Evolutionary conservation across 2,329 filamentous ascomycete genomes (phyloP), one percentile per base, ranked within the genome.

Genomic region (Phialophora chinensis): DNA sequence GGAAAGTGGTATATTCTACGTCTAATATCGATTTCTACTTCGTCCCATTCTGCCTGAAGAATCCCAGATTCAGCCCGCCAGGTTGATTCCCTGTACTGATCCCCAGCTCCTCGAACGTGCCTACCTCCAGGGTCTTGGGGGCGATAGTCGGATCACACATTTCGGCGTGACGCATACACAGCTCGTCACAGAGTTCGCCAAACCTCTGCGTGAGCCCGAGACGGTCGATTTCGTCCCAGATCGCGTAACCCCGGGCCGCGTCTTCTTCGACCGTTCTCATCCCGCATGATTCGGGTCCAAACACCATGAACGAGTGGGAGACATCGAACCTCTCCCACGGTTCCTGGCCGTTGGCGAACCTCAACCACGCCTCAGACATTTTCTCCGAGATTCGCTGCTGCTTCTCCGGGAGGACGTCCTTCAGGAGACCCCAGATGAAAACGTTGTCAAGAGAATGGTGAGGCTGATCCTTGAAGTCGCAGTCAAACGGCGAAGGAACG

Each of bases 41-140:
- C 14, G 14, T 42, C 38, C 6, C 38, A 42, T 5, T 42, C 38
- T n/a, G 38, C 38, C 38, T 17, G 38, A 42, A 42, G 38, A 42
- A 42, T 14, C 38, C 38, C 38, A 42, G 38, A 73, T 79, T 2
- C 68, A 67, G 11, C 63, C 79, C 12, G 74, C 78, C 66, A 74
- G 69, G 17, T 52, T 77, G 53, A 63, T 72, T 50, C n/a, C 58
- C 58, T 1, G 58, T 60, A 50, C 58, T 49, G 25, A 60, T 60
- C 14, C 58, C 58, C 38, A 60, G 38, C 27, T 38, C 44, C 38
- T 49, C 58, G 47, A 60, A 60, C 10, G 20, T 33, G 17, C n/a
- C 23, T n/a, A 44, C 27, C 14, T 49, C 58, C 14, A 60, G 23
- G 2, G 14, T 12, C 44, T 50, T 60, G 17, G 58, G 58, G 23